Evolutionary conservation across 345 rosid genomes (phyloP).

Genomic region (Toxicodendron radicans): DNA sequence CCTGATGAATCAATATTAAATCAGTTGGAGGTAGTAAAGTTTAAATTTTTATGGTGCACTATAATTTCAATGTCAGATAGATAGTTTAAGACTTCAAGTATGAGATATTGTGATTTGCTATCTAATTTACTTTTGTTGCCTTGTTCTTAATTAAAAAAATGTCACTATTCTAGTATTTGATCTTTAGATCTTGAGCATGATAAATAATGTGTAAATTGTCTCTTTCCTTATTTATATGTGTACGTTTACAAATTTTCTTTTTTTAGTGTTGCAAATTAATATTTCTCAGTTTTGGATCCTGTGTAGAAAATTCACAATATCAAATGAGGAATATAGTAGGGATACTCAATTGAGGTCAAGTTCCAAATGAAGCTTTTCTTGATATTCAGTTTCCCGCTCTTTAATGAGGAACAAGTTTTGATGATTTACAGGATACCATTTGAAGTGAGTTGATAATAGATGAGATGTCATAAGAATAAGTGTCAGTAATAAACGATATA

Average conservation of each 20-base stretch:
- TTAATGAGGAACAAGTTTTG: not conserved
- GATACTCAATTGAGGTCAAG: not conserved
- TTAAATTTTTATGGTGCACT: constrained; percentile 16
- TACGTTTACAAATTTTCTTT: not conserved
- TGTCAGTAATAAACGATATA: too few relatives aligned
- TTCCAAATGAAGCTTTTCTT: constrained; percentile 3
- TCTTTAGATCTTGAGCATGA: not conserved
- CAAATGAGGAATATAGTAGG: not conserved
- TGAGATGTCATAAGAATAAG: too few relatives aligned
- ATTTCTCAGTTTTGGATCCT: too few relatives aligned
- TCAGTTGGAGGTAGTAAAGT: constrained; percentile 72
- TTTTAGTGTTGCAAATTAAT: not conserved
- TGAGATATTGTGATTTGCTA: not conserved
- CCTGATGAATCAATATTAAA: constrained; percentile 61
- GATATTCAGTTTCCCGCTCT: not conserved
- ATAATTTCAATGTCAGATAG: not conserved
- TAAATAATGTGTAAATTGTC: not conserved
- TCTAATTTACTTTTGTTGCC: too few relatives aligned
- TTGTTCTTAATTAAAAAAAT: not conserved
- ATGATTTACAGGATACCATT: not conserved
- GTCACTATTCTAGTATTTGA: not conserved
- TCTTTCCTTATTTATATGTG: not conserved
- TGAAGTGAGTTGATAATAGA: too few relatives aligned
- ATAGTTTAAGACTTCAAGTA: not conserved
- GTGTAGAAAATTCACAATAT: not conserved